Evolutionary conservation across 2,329 filamentous ascomycete genomes (phyloP), one percentile per base, ranked within the genome.

Genomic region (Xylaria sp.): DNA sequence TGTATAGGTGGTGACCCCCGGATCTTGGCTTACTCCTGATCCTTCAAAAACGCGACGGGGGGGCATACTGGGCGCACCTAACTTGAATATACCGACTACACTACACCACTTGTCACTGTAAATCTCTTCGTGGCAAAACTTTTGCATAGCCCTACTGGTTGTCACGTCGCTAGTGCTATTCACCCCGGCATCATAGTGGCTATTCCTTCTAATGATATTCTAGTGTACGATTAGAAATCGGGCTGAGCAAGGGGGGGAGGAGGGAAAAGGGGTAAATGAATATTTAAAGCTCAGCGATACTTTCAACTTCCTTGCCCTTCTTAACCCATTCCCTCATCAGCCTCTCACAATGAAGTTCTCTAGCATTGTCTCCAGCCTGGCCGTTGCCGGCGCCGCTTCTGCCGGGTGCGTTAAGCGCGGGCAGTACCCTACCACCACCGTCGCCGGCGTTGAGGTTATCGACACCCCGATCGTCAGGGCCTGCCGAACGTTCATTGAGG

Each of bases 391-490:
- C 13, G 60, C 65, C 60, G 65, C 60, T 35, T 18, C 53, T 27
- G 64, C 59, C 18, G 23, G 29, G 23, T 50, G 12, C 18, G 18
- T 27, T 8, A 65, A 51, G 58, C 50, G n/a, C 27, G 47, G 40
- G 10, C 47, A 16, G 18, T 60, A 50, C 18, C 68, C 65, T 40
- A 69, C 68, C 5, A 69, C 68, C 13, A 61, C 35, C 10, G 47
- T 69, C 42, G 68, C 68, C n/a, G 68, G 68, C 23, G 60, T 69
- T 18, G 64, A 69, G 60, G 68, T 69, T 32, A 65, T 69, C 50
- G 65, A 69, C 42, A 69, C 68, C 25, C 60, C 64, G 10, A 69
- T 69, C 21, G 68, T 69, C 13, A 60, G 42, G 57, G 60, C 37
- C 12, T 60, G 16, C 21, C 68, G 68, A 55, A 32, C 21, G 2